These are phyloP conservation scores for Xylaria longipes DNA, from an alignment of 495 filamentous ascomycete species.

Conservation along the genomic window DNA sequence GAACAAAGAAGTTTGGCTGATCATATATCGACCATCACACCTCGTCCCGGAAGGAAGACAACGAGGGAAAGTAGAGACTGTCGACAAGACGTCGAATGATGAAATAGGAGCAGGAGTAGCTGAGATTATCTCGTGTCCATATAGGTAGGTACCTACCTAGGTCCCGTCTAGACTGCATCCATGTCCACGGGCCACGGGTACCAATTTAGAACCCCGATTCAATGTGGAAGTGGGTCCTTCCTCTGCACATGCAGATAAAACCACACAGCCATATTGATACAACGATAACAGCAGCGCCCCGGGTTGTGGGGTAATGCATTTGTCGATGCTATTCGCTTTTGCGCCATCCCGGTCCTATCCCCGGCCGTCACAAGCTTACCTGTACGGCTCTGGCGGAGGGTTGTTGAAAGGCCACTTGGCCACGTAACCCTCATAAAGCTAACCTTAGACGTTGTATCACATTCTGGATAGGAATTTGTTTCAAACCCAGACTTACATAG, in stretches of 20 bases:
- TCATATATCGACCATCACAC: conserved; percentile 11
- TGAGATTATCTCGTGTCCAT: conserved; percentile 19
- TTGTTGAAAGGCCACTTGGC: conserved; percentile 27
- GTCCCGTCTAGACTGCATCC: no score
- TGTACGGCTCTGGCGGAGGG: neutral
- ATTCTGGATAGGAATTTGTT: neutral
- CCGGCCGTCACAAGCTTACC: neutral
- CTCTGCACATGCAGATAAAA: neutral
- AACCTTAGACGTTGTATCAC: neutral
- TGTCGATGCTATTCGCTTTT: neutral
- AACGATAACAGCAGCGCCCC: neutral
- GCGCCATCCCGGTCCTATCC: neutral
- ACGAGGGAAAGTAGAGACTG: neutral
- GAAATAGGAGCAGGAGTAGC: conserved; percentile 25
- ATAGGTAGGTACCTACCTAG: no score
- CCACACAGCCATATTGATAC: neutral
- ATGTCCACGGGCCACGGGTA: no score
- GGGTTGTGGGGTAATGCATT: neutral
- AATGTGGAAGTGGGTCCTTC: neutral
- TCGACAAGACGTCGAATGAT: conserved; percentile 22
- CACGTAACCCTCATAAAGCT: conserved; percentile 11
- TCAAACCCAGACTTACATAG: neutral
- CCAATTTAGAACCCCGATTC: neutral
- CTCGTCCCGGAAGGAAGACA: conserved; percentile 12
- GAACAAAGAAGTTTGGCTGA: conserved; percentile 1